Evolutionary conservation across 257 asterid genomes (phyloP).

Genomic region (Fraxinus anomala): DNA sequence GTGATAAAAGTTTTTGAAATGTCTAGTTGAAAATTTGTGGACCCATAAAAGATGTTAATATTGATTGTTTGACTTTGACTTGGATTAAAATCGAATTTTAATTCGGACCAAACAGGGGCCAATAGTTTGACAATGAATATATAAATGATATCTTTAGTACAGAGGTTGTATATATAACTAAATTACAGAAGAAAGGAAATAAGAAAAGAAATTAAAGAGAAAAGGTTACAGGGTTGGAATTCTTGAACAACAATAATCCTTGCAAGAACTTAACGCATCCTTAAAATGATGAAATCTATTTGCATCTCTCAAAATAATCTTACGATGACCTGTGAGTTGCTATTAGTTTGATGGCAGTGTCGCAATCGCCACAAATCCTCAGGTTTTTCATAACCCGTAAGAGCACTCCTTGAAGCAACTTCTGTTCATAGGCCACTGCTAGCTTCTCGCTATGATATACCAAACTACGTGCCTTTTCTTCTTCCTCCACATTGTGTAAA

Average conservation of each 20-base stretch:
- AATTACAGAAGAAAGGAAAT: not conserved
- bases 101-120: too few species aligned
- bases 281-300: constrained; percentile 69
- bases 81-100: too few species aligned
- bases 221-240: not conserved
- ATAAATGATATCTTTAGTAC: too few species aligned
- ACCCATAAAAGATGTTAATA: too few species aligned
- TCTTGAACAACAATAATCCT: constrained; percentile 39
- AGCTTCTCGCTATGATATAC: constrained; percentile 67
- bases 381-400: constrained; percentile 69
- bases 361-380: constrained; percentile 73
- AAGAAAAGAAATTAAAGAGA: not conserved
- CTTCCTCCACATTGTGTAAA: constrained; percentile 68
- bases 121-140: too few species aligned
- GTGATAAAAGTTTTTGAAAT: too few species aligned
- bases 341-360: constrained; percentile 56
- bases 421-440: constrained; percentile 71
- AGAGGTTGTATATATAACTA: not conserved
- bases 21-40: too few species aligned
- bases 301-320: constrained; percentile 63
- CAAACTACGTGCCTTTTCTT: constrained; percentile 57
- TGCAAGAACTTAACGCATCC: constrained; percentile 63
- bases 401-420: constrained; percentile 55
- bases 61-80: too few species aligned
- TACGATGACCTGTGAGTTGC: constrained; percentile 48